Percentiles rank a stretch among this genome's conserved stretches.
phyloP scores from a whole-genome alignment of 163 green algal species.

The Chlamydomonas reinhardtii region DNA sequence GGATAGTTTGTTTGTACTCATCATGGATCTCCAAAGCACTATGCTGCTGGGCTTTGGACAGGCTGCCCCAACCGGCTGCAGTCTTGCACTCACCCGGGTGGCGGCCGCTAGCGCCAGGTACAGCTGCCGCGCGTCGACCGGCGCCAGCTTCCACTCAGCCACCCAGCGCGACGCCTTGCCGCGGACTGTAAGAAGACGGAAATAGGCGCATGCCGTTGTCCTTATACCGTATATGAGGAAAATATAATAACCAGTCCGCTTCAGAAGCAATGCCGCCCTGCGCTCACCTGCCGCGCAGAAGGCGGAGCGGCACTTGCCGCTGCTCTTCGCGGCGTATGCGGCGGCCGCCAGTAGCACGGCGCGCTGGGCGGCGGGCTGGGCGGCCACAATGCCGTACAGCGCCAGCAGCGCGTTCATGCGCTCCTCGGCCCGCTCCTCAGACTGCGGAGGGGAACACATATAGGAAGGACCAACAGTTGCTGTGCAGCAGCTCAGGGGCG shows the following conservation, averaged over 20 bases:
- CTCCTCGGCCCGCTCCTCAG: constrained; percentile 58
- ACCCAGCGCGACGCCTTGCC: constrained; percentile 54
- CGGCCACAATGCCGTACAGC: constrained; percentile 47
- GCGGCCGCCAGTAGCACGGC: constrained; percentile 51
- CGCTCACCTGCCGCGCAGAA: constrained; percentile 28
- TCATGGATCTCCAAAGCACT: constrained; percentile 29
- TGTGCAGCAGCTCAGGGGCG: neutral
- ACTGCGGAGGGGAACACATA: constrained; percentile 17
- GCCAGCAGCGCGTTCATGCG: constrained; percentile 52
- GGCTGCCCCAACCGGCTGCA: too few species aligned
- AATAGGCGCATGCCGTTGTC: too few species aligned
- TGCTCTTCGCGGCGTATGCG: constrained; percentile 37
- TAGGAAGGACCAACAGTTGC: neutral
- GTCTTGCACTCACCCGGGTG: constrained; percentile 56
- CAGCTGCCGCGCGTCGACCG: constrained; percentile 45
- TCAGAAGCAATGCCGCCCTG: too few species aligned
- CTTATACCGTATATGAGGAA: too few species aligned
- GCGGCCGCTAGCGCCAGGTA: constrained; percentile 57
- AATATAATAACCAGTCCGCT: too few species aligned
- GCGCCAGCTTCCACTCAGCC: constrained; percentile 42
- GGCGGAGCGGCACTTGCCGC: constrained; percentile 2
- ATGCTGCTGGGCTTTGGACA: too few species aligned
- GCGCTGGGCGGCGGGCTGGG: constrained; percentile 18
- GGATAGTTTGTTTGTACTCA: constrained; percentile 54
- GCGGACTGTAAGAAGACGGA: constrained; percentile 28